Conservation (phyloP, 2,329 filamentous ascomycete genomes). For the Talaromyces verruculosus region DNA sequence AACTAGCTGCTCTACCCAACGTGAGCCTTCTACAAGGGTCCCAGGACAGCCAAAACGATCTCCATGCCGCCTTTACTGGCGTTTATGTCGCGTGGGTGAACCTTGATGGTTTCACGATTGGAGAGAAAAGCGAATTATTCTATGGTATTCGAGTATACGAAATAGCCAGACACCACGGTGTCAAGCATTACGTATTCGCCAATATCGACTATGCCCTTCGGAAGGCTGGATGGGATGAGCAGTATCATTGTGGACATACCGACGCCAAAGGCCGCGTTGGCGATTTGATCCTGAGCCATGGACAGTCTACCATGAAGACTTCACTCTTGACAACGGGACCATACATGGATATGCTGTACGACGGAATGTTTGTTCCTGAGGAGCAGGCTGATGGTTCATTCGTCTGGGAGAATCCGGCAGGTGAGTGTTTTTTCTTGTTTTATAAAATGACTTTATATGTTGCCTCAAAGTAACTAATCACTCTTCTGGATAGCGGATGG, state of each 20-base stretch:
- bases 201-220: constrained; percentile 18
- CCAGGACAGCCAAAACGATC: constrained; percentile 46
- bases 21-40: constrained; percentile 52
- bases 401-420: constrained; percentile 22
- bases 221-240: constrained; percentile 20
- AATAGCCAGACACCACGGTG: constrained; percentile 44
- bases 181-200: constrained; percentile 46
- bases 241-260: constrained; percentile 18
- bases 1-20: constrained; percentile 46
- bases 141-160: constrained; percentile 45
- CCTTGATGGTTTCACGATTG: constrained; percentile 52
- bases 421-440: background rate
- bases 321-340: constrained; percentile 46
- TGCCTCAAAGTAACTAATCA: background rate
- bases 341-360: constrained; percentile 47
- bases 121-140: constrained; percentile 36
- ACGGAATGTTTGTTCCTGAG: constrained; percentile 24
- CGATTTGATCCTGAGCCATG: constrained; percentile 18
- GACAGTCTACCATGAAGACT: constrained; percentile 21
- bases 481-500: constrained; percentile 11
- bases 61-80: constrained; percentile 48
- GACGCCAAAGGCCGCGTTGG: constrained; percentile 20
- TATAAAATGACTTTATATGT: background rate
- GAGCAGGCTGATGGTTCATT: constrained; percentile 23
- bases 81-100: constrained; percentile 54